A percentile compares a stretch with the other conserved stretches of the same genome.
Conservation (phyloP, 495 filamentous ascomycete genomes). For the Talaromyces thailandensis region DNA sequence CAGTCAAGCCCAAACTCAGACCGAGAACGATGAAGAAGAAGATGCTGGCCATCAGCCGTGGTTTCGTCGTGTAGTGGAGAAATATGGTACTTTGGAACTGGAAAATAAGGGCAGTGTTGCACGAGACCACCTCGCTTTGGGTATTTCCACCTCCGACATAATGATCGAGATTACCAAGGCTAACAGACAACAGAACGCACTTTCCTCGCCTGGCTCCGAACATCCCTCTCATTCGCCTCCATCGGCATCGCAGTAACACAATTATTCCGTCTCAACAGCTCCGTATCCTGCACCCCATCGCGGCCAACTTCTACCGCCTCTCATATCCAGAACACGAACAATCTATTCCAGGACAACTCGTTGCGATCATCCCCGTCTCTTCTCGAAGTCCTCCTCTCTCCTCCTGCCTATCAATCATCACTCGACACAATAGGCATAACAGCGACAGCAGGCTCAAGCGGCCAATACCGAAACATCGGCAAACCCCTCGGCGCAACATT, state of each 20-base stretch:
- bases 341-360: neutral
- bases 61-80: conserved; percentile 46
- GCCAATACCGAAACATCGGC: conserved; percentile 64
- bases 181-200: conserved; percentile 64
- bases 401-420: neutral
- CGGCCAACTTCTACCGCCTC: neutral
- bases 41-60: conserved; percentile 24
- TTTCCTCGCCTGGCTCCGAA: conserved; percentile 94
- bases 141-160: conserved; percentile 38
- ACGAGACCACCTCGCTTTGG: conserved; percentile 86
- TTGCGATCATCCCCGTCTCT: conserved; percentile 1
- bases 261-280: conserved; percentile 84
- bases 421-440: conserved; percentile 2
- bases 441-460: neutral
- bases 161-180: neutral
- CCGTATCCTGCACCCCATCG: conserved; percentile 24
- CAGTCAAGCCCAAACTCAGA: neutral
- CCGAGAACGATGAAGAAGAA: neutral
- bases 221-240: conserved; percentile 88
- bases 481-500: conserved; percentile 94
- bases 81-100: conserved; percentile 76
- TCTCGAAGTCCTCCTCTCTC: conserved; percentile 8
- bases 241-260: conserved; percentile 97
- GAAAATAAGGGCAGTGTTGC: conserved; percentile 97
- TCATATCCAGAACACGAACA: neutral